Conservation (phyloP, 2,329 filamentous ascomycete species). For the Trichophyton simii region DNA sequence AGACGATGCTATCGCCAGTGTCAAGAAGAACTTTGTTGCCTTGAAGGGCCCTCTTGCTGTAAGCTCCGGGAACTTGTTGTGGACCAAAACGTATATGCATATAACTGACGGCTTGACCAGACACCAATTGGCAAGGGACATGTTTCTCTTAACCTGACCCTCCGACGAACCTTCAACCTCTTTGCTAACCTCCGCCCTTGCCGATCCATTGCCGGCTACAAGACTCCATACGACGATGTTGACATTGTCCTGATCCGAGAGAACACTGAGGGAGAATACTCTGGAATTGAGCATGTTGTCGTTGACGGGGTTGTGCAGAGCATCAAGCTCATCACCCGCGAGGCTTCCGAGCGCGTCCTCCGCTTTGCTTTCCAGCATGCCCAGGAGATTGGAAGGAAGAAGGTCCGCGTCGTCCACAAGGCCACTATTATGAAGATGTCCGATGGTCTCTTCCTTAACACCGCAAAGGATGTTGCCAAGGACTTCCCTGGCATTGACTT, state of each 20-base stretch:
- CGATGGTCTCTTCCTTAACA: conserved; percentile 92
- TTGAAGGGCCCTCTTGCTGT: conserved; percentile 95
- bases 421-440: conserved; percentile 99
- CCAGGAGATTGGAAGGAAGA: conserved; percentile 80
- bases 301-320: conserved; percentile 96
- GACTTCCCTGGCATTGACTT: conserved; percentile 95
- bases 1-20: conserved; percentile 81
- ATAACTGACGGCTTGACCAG: conserved; percentile 28
- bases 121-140: conserved; percentile 97
- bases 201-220: conserved; percentile 91
- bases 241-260: conserved; percentile 97
- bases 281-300: conserved; percentile 94
- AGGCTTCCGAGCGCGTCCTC: conserved; percentile 88
- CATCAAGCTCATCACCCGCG: conserved; percentile 98
- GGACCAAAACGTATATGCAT: not conserved
- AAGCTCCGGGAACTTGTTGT: conserved; percentile 27
- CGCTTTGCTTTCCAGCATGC: conserved; percentile 98
- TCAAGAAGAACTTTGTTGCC: conserved; percentile 90
- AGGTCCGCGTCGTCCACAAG: conserved; percentile 98
- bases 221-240: conserved; percentile 95
- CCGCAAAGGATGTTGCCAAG: conserved; percentile 74
- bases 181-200: conserved; percentile 98
- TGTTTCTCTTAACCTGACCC: conserved; percentile 95
- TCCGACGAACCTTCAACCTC: conserved; percentile 98
- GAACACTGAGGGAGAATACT: conserved; percentile 99